These are phyloP conservation scores for Hymenochaete sp. DNA, from an alignment of 1,284 basidiomycete species.

Conservation along the genomic window DNA sequence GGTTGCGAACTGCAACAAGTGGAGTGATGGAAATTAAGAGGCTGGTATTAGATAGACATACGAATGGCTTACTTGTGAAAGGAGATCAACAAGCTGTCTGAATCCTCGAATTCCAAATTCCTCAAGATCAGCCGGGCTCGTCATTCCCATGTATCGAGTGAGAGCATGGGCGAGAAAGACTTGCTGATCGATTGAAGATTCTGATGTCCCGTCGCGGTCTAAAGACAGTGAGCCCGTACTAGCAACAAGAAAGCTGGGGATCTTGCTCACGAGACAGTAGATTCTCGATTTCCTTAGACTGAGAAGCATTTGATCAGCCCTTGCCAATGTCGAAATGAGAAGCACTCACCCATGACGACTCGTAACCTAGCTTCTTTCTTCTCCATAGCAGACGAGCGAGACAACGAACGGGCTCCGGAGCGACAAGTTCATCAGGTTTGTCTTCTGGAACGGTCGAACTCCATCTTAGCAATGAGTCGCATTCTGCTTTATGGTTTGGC, in stretches of 20 bases:
- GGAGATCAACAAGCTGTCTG: constrained; percentile 56
- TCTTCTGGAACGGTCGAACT: constrained; percentile 33
- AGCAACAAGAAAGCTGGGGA: background rate
- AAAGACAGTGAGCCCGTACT: constrained; percentile 10
- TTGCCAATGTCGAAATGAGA: constrained; percentile 5
- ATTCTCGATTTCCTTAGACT: constrained; percentile 58
- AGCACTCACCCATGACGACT: constrained; percentile 51
- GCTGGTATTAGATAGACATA: background rate
- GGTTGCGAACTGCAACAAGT: constrained; percentile 57
- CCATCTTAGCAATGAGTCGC: constrained; percentile 57
- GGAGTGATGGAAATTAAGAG: background rate
- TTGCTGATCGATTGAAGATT: constrained; percentile 44
- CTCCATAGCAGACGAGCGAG: constrained; percentile 70
- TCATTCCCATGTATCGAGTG: constrained; percentile 54
- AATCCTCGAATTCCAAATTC: constrained; percentile 48
- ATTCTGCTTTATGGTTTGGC: constrained; percentile 70
- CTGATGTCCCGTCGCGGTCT: constrained; percentile 45
- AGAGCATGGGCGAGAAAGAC: constrained; percentile 63
- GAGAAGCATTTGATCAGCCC: background rate
- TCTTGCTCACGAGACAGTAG: constrained; percentile 65
- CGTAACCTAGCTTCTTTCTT: constrained; percentile 44
- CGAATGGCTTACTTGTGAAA: constrained; percentile 48
- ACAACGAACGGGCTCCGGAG: constrained; percentile 67
- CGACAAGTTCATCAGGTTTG: constrained; percentile 36
- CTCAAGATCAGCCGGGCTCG: constrained; percentile 48